Base-by-base conservation (phyloP, 148 eudicot species). In the Chenopodium album region DNA sequence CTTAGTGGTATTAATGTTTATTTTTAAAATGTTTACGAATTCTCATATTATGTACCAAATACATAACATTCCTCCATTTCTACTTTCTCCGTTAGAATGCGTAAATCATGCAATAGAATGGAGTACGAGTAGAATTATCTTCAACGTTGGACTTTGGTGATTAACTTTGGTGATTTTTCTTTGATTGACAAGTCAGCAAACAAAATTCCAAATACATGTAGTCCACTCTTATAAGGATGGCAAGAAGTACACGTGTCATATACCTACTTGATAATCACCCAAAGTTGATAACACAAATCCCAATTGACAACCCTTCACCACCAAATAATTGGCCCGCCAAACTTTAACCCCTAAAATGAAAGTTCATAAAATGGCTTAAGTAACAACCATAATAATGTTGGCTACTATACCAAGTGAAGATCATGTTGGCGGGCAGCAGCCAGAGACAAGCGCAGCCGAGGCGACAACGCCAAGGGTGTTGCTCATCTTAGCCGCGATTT, bases 381-480 rank as follows among this genome's bases (percentile, higher is more conserved):
- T 65, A 0, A 37, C 0, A 8, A n/a, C 7, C 59, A 3, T 1
- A 47, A 46, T 19, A 46, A 73, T 46, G 76, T 41, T 71, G 19
- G 59, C 16, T 73, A 10, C 59, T 67, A 10, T 31, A 2, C 32
- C 77, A 63, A 44, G 13, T 31, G 46, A 73, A 28, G 64, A 63
- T 2, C 46, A 60, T 28, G 83, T 12, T 54, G 19, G 41, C 1
- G 62, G 20, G 23, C 48, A 70, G 47, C 14, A 11, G 28, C 3
- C 31, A 10, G 56, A 50, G 74, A 77, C 80, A 9, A 71, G 22
- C 71, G 56, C 71, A 77, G 47, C 28, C 76, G 62, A 75, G 1
- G 52, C 28, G 28, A 19, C 54, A 22, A 86, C 93, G 0, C 98
- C 98, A 0, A 86, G 91, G 76, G 96, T 93, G 13, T 87, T 95